A percentile compares a stretch with the other conserved stretches of the same genome.
phyloP scores from a whole-genome alignment of 495 filamentous ascomycete species.

The Tirmania nivea region DNA sequence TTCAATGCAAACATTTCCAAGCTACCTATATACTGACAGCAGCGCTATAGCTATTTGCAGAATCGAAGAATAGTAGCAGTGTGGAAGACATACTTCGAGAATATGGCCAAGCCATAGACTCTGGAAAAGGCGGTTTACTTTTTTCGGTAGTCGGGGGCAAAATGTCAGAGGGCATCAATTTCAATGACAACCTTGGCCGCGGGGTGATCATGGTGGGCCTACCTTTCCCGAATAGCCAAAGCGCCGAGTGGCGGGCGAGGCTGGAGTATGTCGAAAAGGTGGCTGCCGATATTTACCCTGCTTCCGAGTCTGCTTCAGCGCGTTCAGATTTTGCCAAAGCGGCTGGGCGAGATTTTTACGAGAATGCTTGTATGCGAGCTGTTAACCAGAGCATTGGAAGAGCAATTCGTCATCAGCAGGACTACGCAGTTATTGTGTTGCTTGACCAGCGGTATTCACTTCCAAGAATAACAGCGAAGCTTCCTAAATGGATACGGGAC shows the following conservation, averaged over 20 bases:
- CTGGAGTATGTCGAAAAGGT: constrained; percentile 65
- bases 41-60: constrained; percentile 30
- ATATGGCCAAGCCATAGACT: constrained; percentile 48
- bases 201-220: constrained; percentile 76
- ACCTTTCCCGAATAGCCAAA: constrained; percentile 79
- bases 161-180: constrained; percentile 94
- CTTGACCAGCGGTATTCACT: constrained; percentile 56
- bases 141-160: constrained; percentile 92
- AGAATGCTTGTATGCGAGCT: constrained; percentile 87
- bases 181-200: constrained; percentile 72
- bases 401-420: constrained; percentile 67
- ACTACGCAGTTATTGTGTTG: constrained; percentile 79
- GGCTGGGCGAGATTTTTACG: constrained; percentile 64
- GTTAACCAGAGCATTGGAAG: constrained; percentile 93
- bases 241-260: constrained; percentile 79
- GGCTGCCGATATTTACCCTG: constrained; percentile 14
- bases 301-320: neutral
- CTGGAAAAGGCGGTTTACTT: constrained; percentile 50
- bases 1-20: too few relatives aligned
- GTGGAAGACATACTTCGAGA: constrained; percentile 46
- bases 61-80: constrained; percentile 31
- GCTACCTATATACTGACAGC: neutral
- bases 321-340: constrained; percentile 30
- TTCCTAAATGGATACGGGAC: constrained; percentile 71
- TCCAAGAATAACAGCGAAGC: constrained; percentile 46